These are phyloP conservation scores for Diaporthe ampelina DNA, from an alignment of 2,329 filamentous ascomycete genomes.

Conservation along the genomic window DNA sequence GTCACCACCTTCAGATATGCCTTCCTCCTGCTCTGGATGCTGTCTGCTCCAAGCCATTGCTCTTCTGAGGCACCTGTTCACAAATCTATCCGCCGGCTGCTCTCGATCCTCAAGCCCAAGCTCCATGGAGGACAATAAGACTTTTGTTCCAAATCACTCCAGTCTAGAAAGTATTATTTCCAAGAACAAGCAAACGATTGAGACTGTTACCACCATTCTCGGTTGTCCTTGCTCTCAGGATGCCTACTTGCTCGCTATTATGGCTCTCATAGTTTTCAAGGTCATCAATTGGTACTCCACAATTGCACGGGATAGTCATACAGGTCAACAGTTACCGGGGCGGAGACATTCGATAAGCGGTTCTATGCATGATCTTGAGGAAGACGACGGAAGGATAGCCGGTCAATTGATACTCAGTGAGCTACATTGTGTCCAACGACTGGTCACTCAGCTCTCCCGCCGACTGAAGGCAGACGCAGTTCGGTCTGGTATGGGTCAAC, in stretches of 20 bases:
- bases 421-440: slow-evolving; percentile 51
- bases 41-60: slow-evolving; percentile 46
- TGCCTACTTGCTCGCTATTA: slow-evolving; percentile 50
- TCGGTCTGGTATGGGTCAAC: slow-evolving; percentile 16
- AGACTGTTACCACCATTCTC: slow-evolving; percentile 50
- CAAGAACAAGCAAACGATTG: slow-evolving; percentile 49
- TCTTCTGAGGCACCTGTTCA: slow-evolving; percentile 46
- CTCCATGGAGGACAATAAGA: not conserved
- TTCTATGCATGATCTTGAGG: slow-evolving; percentile 38
- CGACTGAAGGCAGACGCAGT: slow-evolving; percentile 42
- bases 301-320: slow-evolving; percentile 26
- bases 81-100: slow-evolving; percentile 28
- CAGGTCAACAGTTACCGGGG: not conserved
- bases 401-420: slow-evolving; percentile 54
- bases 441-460: slow-evolving; percentile 46
- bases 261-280: slow-evolving; percentile 53
- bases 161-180: slow-evolving; percentile 45
- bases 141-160: not conserved
- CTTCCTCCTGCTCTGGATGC: not conserved
- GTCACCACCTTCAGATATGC: not conserved
- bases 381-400: slow-evolving; percentile 46
- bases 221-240: slow-evolving; percentile 52
- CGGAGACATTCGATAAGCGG: slow-evolving; percentile 5
- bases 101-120: not conserved
- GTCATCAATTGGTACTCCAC: slow-evolving; percentile 51